Percentiles rank a stretch among this genome's conserved stretches.
Evolutionary conservation across 2,329 filamentous ascomycete genomes (phyloP).

Genomic region (Coniosporium tulheliwenetii): DNA sequence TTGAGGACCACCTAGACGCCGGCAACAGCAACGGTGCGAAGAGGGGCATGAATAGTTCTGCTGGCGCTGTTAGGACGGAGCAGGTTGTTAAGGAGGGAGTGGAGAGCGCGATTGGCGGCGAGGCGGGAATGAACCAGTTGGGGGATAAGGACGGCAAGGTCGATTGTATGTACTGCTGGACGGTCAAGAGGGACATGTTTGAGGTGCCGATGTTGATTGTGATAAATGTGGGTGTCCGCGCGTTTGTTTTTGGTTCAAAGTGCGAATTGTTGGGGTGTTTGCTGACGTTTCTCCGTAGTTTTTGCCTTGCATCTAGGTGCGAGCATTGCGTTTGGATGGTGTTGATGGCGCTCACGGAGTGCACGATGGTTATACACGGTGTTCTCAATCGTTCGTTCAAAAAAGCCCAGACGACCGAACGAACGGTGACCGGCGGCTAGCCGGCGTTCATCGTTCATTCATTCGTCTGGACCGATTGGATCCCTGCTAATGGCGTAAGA

Average conservation of each 20-base stretch:
- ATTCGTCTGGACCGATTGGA: too few species aligned
- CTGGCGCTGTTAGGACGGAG: neutral
- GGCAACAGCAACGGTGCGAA: slow-evolving; percentile 12
- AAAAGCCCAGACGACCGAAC: too few species aligned
- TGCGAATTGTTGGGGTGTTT: neutral
- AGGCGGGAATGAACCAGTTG: slow-evolving; percentile 66
- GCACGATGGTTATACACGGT: too few species aligned
- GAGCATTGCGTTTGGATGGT: too few species aligned
- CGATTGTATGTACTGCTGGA: slow-evolving; percentile 93
- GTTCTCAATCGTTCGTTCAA: too few species aligned
- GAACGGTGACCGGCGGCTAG: too few species aligned
- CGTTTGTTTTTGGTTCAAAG: neutral
- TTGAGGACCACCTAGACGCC: slow-evolving; percentile 32
- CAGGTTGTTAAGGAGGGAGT: too few species aligned
- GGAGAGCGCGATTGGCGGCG: slow-evolving; percentile 31
- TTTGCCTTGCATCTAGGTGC: neutral
- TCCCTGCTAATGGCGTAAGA: too few species aligned
- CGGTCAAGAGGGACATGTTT: slow-evolving; percentile 90
- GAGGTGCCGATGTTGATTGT: slow-evolving; percentile 98
- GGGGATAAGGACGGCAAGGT: slow-evolving; percentile 76
- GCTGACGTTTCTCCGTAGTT: neutral
- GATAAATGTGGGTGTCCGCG: slow-evolving; percentile 65
- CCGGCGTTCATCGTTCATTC: too few species aligned
- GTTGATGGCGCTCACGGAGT: too few species aligned
- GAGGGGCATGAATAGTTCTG: slow-evolving; percentile 5